Evolutionary conservation across 768 basidiomycete genomes (phyloP).

Genomic region (Boletales sp.): DNA sequence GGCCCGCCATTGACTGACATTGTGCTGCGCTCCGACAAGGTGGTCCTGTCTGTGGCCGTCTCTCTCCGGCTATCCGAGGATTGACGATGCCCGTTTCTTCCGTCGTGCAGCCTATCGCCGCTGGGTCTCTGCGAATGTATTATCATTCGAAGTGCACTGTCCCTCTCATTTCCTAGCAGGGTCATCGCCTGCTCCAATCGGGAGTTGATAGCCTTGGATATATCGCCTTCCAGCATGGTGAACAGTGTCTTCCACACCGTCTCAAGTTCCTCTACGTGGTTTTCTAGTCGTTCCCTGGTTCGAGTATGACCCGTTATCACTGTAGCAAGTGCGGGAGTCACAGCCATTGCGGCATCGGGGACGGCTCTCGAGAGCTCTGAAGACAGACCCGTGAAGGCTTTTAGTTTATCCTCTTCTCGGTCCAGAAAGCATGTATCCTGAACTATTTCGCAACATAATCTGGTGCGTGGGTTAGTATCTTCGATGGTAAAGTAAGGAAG

Average conservation of each 20-base stretch:
- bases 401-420: slow-evolving; percentile 44
- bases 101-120: slow-evolving; percentile 5
- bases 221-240: slow-evolving; percentile 38
- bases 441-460: slow-evolving; percentile 44
- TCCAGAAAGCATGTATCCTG: slow-evolving; percentile 41
- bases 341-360: slow-evolving; percentile 36
- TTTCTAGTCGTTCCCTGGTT: slow-evolving; percentile 40
- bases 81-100: slow-evolving; percentile 8
- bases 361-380: slow-evolving; percentile 45
- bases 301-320: slow-evolving; percentile 41
- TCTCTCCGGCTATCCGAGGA: slow-evolving; percentile 12
- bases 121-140: slow-evolving; percentile 16
- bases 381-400: slow-evolving; percentile 49
- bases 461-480: slow-evolving; percentile 21
- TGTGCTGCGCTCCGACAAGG: slow-evolving; percentile 11
- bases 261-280: slow-evolving; percentile 38
- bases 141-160: slow-evolving; percentile 18
- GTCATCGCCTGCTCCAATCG: slow-evolving; percentile 32
- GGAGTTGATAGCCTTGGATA: slow-evolving; percentile 35
- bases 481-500: slow-evolving; percentile 6
- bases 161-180: slow-evolving; percentile 31
- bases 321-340: slow-evolving; percentile 45
- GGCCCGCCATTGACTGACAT: slow-evolving; percentile 8
- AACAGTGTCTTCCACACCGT: slow-evolving; percentile 47
- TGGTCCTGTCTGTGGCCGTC: slow-evolving; percentile 8